Evolutionary conservation across 768 basidiomycete species (phyloP).

Genomic region (Agaricus blazei): DNA sequence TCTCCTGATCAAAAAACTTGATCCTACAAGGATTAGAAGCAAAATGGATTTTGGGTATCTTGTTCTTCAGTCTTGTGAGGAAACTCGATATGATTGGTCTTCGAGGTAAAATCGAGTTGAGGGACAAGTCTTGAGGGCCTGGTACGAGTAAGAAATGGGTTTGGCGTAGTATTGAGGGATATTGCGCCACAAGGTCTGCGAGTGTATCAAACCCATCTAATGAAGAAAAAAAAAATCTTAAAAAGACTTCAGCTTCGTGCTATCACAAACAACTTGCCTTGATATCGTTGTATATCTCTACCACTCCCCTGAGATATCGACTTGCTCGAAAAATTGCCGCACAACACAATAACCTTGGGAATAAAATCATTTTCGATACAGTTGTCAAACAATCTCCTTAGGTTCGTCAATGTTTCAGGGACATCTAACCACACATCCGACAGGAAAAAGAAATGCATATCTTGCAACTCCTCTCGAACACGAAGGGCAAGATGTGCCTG

Average conservation of each 20-base stretch:
- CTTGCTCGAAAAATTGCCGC: slow-evolving; percentile 90
- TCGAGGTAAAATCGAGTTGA: slow-evolving; percentile 78
- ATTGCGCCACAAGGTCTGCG: slow-evolving; percentile 79
- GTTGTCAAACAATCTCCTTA: slow-evolving; percentile 85
- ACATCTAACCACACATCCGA: slow-evolving; percentile 97
- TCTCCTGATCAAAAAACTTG: slow-evolving; percentile 93
- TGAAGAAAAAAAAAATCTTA: too few species aligned
- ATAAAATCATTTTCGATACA: slow-evolving; percentile 84
- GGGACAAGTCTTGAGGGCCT: slow-evolving; percentile 85
- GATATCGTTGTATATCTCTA: slow-evolving; percentile 76
- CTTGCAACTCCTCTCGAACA: slow-evolving; percentile 62
- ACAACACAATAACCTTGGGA: slow-evolving; percentile 86
- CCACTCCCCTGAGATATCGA: slow-evolving; percentile 76
- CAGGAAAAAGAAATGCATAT: slow-evolving; percentile 86
- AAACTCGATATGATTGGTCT: slow-evolving; percentile 76
- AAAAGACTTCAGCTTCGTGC: not conserved
- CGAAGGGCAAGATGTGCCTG: slow-evolving; percentile 61
- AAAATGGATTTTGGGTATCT: slow-evolving; percentile 78
- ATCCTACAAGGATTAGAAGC: slow-evolving; percentile 91
- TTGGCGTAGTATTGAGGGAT: slow-evolving; percentile 66
- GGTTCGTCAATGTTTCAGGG: slow-evolving; percentile 70
- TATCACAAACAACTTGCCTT: slow-evolving; percentile 45
- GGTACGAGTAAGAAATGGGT: slow-evolving; percentile 95
- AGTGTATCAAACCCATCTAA: slow-evolving; percentile 84
- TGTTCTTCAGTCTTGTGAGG: slow-evolving; percentile 58